A percentile compares a stretch with the other conserved stretches of the same genome.
phyloP scores from a whole-genome alignment of 2,329 filamentous ascomycete genomes.

The Colletotrichum sp. region DNA sequence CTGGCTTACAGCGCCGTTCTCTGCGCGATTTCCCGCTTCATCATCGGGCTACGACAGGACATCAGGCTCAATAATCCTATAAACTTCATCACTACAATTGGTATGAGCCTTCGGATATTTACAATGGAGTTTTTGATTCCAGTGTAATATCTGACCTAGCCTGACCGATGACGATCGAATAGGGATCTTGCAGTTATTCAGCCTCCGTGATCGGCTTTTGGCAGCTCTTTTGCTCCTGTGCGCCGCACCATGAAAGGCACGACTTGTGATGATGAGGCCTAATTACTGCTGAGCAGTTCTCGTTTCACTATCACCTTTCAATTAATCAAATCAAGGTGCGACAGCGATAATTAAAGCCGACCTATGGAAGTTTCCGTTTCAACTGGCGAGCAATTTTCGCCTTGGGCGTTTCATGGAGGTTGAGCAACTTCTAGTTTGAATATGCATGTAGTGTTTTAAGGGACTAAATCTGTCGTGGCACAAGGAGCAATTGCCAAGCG shows the following conservation, averaged over 20 bases:
- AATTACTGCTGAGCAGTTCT: neutral
- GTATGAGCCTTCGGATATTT: neutral
- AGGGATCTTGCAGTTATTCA: neutral
- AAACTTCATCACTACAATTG: neutral
- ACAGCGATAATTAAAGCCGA: neutral
- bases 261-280: neutral
- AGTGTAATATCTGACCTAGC: neutral
- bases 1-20: neutral
- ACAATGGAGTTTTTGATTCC: neutral
- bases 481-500: neutral
- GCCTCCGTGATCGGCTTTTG: neutral
- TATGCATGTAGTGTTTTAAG: neutral
- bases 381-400: neutral
- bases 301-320: fast-evolving
- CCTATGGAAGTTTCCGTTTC: neutral
- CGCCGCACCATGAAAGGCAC: neutral
- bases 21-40: neutral
- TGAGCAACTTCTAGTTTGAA: neutral
- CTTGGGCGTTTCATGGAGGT: neutral
- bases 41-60: neutral
- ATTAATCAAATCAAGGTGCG: neutral
- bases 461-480: neutral
- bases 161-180: neutral
- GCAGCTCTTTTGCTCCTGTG: neutral
- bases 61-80: neutral